Percentiles rank a stretch among this genome's conserved stretches.
Evolutionary conservation across 2,329 filamentous ascomycete species (phyloP).

Genomic region (Sclerotinia minor): DNA sequence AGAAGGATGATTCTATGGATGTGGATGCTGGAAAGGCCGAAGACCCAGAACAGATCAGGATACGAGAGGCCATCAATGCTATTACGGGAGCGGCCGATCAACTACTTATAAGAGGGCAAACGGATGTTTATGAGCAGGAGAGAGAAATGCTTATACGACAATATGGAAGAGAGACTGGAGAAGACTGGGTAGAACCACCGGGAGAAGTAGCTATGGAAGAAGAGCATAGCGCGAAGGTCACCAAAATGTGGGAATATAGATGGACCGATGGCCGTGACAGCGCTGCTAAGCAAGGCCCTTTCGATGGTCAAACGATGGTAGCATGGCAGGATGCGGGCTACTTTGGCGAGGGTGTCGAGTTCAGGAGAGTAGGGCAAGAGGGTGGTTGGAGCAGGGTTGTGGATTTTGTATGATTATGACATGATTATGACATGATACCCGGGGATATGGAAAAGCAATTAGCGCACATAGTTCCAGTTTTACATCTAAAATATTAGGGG

Average conservation of each 20-base stretch:
- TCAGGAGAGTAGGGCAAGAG: slow-evolving; percentile 59
- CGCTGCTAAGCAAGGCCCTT: slow-evolving; percentile 79
- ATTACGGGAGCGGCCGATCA: slow-evolving; percentile 91
- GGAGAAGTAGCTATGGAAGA: slow-evolving; percentile 41
- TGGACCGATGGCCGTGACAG: slow-evolving; percentile 89
- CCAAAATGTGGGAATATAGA: slow-evolving; percentile 79
- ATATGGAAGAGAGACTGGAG: slow-evolving; percentile 81
- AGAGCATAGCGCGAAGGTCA: slow-evolving; percentile 30
- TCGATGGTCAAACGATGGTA: slow-evolving; percentile 80
- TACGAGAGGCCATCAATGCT: slow-evolving; percentile 72
- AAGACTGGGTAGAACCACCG: slow-evolving; percentile 71
- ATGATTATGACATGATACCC: slow-evolving; percentile 31
- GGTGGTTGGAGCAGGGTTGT: slow-evolving; percentile 43
- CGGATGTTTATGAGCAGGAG: slow-evolving; percentile 89
- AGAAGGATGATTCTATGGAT: slow-evolving; percentile 66
- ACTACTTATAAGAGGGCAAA: slow-evolving; percentile 76
- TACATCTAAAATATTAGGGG: neutral
- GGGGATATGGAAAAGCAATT: slow-evolving; percentile 5
- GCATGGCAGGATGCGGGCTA: slow-evolving; percentile 92
- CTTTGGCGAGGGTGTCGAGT: slow-evolving; percentile 87
- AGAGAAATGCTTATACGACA: slow-evolving; percentile 80
- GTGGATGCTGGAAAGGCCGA: slow-evolving; percentile 61
- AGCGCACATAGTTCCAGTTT: neutral
- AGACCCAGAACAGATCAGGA: slow-evolving; percentile 66
- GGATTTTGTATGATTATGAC: slow-evolving; percentile 40